Evolutionary conservation across 371 early-diverging fungal species (phyloP).

Genomic region (Mortierella sp.): DNA sequence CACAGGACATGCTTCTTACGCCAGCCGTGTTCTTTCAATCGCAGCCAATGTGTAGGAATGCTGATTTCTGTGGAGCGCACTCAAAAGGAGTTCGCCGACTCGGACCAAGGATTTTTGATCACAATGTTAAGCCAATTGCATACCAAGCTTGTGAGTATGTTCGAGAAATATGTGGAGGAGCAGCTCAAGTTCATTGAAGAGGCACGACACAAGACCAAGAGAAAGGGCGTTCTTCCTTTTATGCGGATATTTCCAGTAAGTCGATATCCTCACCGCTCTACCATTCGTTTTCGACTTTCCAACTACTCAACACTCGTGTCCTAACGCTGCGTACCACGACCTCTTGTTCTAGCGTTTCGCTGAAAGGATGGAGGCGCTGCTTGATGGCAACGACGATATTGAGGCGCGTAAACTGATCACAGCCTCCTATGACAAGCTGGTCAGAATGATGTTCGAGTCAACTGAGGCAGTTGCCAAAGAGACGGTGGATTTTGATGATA

Average conservation of each 20-base stretch:
- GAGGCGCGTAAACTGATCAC: conserved; percentile 80
- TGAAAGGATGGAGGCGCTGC: conserved; percentile 73
- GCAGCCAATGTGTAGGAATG: conserved; percentile 82
- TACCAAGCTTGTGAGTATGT: conserved; percentile 72
- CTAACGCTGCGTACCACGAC: no score
- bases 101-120: conserved; percentile 62
- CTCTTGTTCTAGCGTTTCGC: conserved; percentile 74
- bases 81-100: conserved; percentile 69
- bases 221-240: conserved; percentile 88
- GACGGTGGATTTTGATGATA: conserved; percentile 80
- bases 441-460: conserved; percentile 88
- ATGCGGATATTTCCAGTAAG: conserved; percentile 85
- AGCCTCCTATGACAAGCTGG: conserved; percentile 84
- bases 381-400: conserved; percentile 59
- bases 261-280: background rate
- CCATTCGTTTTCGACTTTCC: background rate
- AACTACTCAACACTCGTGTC: no score
- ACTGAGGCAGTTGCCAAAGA: conserved; percentile 87
- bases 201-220: conserved; percentile 86
- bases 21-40: background rate
- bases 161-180: conserved; percentile 86
- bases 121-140: conserved; percentile 75
- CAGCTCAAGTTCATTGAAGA: conserved; percentile 93
- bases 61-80: conserved; percentile 82
- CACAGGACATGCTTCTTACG: background rate